Evolutionary conservation across 2,329 filamentous ascomycete genomes (phyloP), one percentile per base, ranked within the genome.

Genomic region (Leptographium lundbergii): DNA sequence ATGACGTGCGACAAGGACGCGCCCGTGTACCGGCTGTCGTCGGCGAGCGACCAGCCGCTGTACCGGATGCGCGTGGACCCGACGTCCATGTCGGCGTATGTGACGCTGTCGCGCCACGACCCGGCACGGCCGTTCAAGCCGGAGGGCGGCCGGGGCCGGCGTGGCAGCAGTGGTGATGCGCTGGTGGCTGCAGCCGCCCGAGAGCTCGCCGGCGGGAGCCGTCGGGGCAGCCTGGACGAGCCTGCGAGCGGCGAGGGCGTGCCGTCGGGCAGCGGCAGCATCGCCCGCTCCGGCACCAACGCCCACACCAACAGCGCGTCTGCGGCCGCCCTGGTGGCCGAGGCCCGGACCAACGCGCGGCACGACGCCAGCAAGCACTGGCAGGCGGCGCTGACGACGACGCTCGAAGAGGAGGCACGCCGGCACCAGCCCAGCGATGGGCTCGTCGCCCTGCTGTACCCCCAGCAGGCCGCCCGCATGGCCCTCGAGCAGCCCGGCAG

Each of bases 381-480:
- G 81, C 74, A 79, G 50, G 79, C 83, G 64, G 81, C 80, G 2
- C 71, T 86, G 51, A 73, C 69, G 52, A 85, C 82, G 4, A 80
- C 79, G 0, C 73, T 85, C 4, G 81, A 85, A 66, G 79, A 81
- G 59, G 73, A 77, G 48, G 70, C 75, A 0, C 75, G 81, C 4
- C 74, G 74, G 0, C 74, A 80, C 57, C 77, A 74, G 14, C 81
- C 81, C 7, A 75, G 81, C 50, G 81, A 86, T 66, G 83, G 83
- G 0, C 76, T 86, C 0, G 79, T 91, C 6, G 86, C 87, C 1
- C 75, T 85, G 1, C 77, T 88, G 17, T 88, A 88, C 71, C 87
- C 88, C 1, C 72, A 75, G 1, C 81, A 84, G 0, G 84, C 85
- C 14, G 81, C 84, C 0, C 81, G 79, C 52, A 78, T 84, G 69